phyloP scores from a whole-genome alignment of 768 basidiomycete species.

The Paxillus rubicundulus region DNA sequence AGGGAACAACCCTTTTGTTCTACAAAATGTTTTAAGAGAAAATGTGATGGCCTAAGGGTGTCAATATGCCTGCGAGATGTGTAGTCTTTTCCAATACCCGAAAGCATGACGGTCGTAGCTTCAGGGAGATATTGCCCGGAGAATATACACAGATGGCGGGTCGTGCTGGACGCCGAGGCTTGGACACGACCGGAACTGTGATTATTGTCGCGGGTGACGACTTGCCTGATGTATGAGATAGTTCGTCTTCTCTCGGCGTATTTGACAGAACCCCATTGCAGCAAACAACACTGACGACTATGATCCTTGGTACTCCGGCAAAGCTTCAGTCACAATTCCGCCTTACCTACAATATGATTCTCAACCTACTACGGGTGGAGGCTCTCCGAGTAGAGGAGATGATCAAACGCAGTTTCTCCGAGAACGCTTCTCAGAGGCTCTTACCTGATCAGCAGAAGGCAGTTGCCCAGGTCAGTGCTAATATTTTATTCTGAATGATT shows the following conservation, averaged over 20 bases:
- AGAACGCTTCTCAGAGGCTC: constrained; percentile 90
- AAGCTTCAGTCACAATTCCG: constrained; percentile 96
- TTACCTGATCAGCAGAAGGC: constrained; percentile 92
- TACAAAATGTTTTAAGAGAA: constrained; percentile 9
- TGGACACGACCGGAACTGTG: constrained; percentile 94
- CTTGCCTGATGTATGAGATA: constrained; percentile 73
- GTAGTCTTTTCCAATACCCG: constrained; percentile 94
- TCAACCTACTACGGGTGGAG: constrained; percentile 94
- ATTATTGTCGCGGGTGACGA: constrained; percentile 84
- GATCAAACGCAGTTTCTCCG: constrained; percentile 99
- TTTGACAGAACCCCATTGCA: constrained; percentile 28
- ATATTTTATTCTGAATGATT: constrained; percentile 3
- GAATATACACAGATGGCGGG: constrained; percentile 99
- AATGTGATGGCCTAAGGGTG: constrained; percentile 57
- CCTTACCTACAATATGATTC: constrained; percentile 98
- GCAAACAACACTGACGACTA: constrained; percentile 72
- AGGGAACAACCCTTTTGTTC: constrained; percentile 13
- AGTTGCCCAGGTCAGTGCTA: constrained; percentile 66
- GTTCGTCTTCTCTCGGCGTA: background rate
- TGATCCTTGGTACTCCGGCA: constrained; percentile 94
- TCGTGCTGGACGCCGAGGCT: constrained; percentile 91
- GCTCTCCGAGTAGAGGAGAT: constrained; percentile 97
- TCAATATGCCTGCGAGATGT: constrained; percentile 98
- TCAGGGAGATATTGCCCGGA: constrained; percentile 86
- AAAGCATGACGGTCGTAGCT: constrained; percentile 92